Base-by-base conservation (phyloP, 2,329 filamentous ascomycete species). In the Chaetomiaceae sp. region DNA sequence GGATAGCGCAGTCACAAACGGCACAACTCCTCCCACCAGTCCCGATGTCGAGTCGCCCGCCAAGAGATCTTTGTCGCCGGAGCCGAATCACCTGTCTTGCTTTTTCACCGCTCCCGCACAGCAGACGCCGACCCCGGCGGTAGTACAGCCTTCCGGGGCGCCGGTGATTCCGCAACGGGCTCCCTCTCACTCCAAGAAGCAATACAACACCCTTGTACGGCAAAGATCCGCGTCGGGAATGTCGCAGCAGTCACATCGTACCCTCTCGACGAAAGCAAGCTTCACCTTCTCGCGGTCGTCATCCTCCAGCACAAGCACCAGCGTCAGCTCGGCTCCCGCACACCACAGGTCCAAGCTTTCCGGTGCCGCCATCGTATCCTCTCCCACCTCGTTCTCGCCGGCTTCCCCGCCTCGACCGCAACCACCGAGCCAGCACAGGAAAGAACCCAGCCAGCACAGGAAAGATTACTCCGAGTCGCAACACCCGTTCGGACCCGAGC, bases 401-500 rank as follows among this genome's bases (percentile, higher is more conserved):
- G 20, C 33, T 4, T 42, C 48, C 6, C 21, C 38, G 2, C 44
- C 40, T 27, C 45, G 21, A 13, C 40, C 41, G 7, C 34, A 47
- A 43, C 50, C 23, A 21, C 48, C 29, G 25, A 20, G 40, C 66
- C 70, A 71, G 51, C 74, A 74, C 55, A 60, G 57, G 48, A 72
- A 65, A 64, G 68, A 66, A n/a, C n/a, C 47, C 42, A 33, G 4
- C n/a, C 27, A 32, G 20, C 29, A 25, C 18, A n/a, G 32, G 25
- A 27, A 27, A 27, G 25, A 27, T 9, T 65, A 67, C 53, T 65
- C 66, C 9, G 69, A 75, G 25, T 62, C 71, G 34, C 82, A 94
- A 41, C 82, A 94, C 67, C 92, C 92, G 0, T 97, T 97, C 64
- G 89, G 89, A 48, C 85, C 86, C 46, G 94, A 99, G 71, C 76